Conservation (phyloP, 345 rosid species). For the Linum lewisii region DNA sequence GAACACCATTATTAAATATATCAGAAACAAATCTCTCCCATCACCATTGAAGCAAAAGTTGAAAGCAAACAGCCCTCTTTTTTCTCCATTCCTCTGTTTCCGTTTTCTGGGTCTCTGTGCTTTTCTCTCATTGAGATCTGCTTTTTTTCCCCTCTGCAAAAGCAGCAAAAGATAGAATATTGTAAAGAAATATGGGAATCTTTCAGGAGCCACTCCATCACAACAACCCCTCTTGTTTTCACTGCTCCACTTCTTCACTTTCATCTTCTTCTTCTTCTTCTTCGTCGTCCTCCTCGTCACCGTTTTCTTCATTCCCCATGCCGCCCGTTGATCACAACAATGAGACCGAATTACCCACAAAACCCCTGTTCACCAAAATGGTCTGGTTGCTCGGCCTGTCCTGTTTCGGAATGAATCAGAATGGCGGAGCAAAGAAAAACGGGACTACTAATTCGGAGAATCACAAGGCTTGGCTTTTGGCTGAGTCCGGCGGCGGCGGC, state of each 20-base stretch:
- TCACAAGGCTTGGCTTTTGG: slow-evolving; percentile 82
- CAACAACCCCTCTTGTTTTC: slow-evolving; percentile 14
- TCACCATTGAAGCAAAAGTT: slow-evolving; percentile 4
- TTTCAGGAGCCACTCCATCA: slow-evolving; percentile 13
- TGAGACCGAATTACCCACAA: slow-evolving; percentile 24
- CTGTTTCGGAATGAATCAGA: slow-evolving; percentile 31
- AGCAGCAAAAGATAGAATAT: neutral
- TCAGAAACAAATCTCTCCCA: neutral
- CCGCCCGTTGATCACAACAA: slow-evolving; percentile 15
- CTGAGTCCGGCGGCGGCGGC: slow-evolving; percentile 58
- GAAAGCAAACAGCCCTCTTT: no score
- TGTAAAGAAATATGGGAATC: slow-evolving; percentile 20
- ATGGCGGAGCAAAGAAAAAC: slow-evolving; percentile 15
- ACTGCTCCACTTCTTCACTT: neutral
- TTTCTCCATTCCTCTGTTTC: slow-evolving; percentile 4
- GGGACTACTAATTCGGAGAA: slow-evolving; percentile 42
- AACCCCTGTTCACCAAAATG: slow-evolving; percentile 36
- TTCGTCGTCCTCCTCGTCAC: neutral
- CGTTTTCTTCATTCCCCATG: neutral
- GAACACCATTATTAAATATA: neutral
- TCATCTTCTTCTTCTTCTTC: neutral
- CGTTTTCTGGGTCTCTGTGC: slow-evolving; percentile 36
- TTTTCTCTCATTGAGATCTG: slow-evolving; percentile 32
- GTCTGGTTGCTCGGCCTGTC: slow-evolving; percentile 46
- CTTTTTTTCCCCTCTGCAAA: slow-evolving; percentile 5